A percentile compares a stretch with the other conserved stretches of the same genome.
phyloP scores from a whole-genome alignment of 148 eudicot species.

The Rhododendron henanense region DNA sequence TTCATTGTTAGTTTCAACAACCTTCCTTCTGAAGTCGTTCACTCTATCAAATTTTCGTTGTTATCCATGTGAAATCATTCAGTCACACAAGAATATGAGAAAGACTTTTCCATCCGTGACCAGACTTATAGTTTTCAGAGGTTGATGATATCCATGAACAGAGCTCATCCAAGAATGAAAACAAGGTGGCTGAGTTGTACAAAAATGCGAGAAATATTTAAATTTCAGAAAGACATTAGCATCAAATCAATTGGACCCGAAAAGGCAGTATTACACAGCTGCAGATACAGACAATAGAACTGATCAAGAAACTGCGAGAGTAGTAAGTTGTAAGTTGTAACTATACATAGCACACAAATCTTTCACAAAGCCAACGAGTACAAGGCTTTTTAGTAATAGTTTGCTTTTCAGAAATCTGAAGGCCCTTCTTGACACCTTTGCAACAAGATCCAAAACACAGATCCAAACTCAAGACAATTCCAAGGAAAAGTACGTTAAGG shows the following conservation, averaged over 20 bases:
- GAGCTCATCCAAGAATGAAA: neutral
- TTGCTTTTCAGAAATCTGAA: neutral
- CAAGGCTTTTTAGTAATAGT: neutral
- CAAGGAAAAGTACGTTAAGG: neutral
- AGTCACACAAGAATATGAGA: neutral
- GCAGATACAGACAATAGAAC: neutral
- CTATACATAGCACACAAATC: neutral
- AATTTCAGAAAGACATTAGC: neutral
- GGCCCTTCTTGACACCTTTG: neutral
- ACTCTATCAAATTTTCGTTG: neutral
- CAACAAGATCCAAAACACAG: neutral
- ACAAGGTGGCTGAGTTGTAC: neutral
- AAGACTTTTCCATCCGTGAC: neutral
- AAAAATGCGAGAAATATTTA: neutral
- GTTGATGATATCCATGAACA: neutral
- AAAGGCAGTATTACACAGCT: neutral
- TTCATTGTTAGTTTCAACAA: neutral
- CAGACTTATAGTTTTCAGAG: neutral
- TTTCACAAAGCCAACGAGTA: neutral
- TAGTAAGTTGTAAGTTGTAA: neutral
- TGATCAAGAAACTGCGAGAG: neutral
- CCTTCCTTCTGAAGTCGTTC: neutral
- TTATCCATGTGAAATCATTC: neutral
- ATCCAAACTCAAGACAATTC: neutral
- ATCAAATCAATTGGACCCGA: neutral